Conservation (phyloP, 345 rosid genomes). For the Boechera stricta region DNA sequence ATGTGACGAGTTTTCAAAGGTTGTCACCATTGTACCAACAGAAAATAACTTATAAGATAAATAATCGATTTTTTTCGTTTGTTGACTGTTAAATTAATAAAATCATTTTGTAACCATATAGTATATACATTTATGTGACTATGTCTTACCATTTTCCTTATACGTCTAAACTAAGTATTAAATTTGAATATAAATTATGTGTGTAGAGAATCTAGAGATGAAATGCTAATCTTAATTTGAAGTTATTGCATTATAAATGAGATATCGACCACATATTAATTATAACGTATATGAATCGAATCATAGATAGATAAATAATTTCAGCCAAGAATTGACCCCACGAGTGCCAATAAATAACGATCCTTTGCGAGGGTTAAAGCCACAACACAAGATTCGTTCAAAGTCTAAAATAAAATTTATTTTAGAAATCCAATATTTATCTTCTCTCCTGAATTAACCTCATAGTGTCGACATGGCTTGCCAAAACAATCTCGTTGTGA, state of each 20-base stretch:
- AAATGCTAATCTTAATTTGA: not conserved
- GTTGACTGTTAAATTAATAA: too few relatives aligned
- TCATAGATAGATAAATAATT: conserved; percentile 35
- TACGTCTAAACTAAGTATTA: conserved; percentile 3
- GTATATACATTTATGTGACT: conserved; percentile 1
- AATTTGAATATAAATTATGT: not conserved
- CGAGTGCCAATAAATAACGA: conserved; percentile 43
- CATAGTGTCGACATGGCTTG: conserved; percentile 64
- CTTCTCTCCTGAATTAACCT: conserved; percentile 29
- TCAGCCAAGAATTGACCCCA: conserved; percentile 20
- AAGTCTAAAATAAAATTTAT: conserved; percentile 15
- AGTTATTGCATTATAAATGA: not conserved
- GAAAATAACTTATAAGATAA: too few relatives aligned
- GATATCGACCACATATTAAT: conserved; percentile 2
- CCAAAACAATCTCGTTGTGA: conserved; percentile 60
- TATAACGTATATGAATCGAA: conserved; percentile 38
- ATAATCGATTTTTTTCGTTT: too few relatives aligned
- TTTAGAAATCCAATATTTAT: conserved; percentile 25
- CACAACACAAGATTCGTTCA: conserved; percentile 33
- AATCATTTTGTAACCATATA: not conserved
- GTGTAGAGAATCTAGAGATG: not conserved
- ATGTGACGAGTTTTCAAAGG: too few relatives aligned
- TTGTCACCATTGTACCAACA: too few relatives aligned
- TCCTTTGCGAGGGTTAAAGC: conserved; percentile 37
- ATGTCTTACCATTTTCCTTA: conserved; percentile 14